These are phyloP conservation scores for Arachis hypogaea DNA, from an alignment of 306 rosid genomes.

Conservation along the genomic window DNA sequence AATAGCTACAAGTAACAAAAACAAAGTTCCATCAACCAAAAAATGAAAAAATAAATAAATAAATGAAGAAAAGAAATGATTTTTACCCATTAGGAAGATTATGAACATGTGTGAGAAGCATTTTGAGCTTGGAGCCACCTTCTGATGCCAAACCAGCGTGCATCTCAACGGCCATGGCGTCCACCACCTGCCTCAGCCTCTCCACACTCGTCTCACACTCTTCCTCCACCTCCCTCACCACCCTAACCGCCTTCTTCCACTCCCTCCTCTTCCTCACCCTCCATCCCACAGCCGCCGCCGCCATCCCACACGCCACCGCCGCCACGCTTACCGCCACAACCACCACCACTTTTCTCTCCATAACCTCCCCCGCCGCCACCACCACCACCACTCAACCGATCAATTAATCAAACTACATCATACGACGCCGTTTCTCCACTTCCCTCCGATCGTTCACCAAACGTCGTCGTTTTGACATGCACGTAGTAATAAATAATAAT, in stretches of 20 bases:
- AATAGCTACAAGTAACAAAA: background rate
- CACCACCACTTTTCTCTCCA: conserved; percentile 58
- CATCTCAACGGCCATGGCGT: conserved; percentile 93
- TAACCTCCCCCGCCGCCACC: conserved; percentile 33
- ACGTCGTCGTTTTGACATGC: conserved; percentile 64
- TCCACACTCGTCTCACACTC: conserved; percentile 57
- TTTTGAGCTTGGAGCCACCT: conserved; percentile 92
- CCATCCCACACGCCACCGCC: conserved; percentile 66
- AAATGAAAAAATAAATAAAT: background rate
- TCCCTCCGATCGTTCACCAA: conserved; percentile 47
- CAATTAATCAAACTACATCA: conserved; percentile 46
- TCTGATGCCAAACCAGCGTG: conserved; percentile 91
- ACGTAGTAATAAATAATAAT: background rate
- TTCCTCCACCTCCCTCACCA: conserved; percentile 68
- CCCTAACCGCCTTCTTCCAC: conserved; percentile 65
- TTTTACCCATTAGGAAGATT: conserved; percentile 74
- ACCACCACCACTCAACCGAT: conserved; percentile 7
- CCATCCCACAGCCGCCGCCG: conserved; percentile 64
- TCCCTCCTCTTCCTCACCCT: conserved; percentile 65
- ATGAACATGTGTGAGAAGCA: conserved; percentile 78
- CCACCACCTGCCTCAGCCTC: conserved; percentile 75
- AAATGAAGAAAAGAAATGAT: conserved; percentile 5
- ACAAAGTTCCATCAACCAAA: background rate
- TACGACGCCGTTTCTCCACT: conserved; percentile 48
- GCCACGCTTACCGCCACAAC: conserved; percentile 66